A percentile compares a stretch with the other conserved stretches of the same genome.
These are phyloP conservation scores for Elaeis guineensis DNA, from an alignment of 176 grass and related monocot species.

Conservation along the genomic window DNA sequence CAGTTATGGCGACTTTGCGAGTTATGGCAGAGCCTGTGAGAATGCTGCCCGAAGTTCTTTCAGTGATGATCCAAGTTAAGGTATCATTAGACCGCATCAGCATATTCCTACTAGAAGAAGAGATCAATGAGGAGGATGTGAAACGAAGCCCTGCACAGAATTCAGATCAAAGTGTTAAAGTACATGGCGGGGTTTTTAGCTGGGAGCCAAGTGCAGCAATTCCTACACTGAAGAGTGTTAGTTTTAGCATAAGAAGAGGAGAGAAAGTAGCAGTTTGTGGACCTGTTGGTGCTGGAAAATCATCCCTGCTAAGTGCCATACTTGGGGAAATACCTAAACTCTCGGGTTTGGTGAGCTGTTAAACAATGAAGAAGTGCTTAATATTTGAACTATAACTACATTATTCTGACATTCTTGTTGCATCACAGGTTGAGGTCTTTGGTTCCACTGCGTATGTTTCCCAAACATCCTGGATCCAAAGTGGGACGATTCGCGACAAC, in stretches of 20 bases:
- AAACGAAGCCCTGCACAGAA: conserved; percentile 25
- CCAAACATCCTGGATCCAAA: conserved; percentile 91
- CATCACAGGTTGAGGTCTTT: conserved; percentile 50
- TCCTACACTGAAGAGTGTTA: conserved; percentile 46
- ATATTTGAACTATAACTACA: neutral
- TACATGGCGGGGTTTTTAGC: conserved; percentile 46
- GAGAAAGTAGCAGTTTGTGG: conserved; percentile 79
- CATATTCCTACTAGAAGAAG: conserved; percentile 69
- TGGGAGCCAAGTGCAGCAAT: conserved; percentile 40
- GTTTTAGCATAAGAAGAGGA: conserved; percentile 38
- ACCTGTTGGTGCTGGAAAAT: conserved; percentile 81
- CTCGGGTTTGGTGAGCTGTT: conserved; percentile 64
- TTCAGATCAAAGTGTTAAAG: conserved; percentile 26
- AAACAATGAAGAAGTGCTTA: conserved; percentile 1
- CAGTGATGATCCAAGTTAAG: conserved; percentile 82
- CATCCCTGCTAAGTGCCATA: conserved; percentile 64
- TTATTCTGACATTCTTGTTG: conserved; percentile 10
- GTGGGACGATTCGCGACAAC: conserved; percentile 76
- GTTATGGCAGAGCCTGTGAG: conserved; percentile 87
- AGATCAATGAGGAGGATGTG: conserved; percentile 59
- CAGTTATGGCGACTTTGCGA: conserved; percentile 55
- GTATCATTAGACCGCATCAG: conserved; percentile 75
- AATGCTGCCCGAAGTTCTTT: conserved; percentile 66
- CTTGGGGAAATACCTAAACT: conserved; percentile 79
- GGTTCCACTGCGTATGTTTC: conserved; percentile 81